Conservation (phyloP, 768 basidiomycete genomes). For the Cystofilobasidium capitatum region DNA sequence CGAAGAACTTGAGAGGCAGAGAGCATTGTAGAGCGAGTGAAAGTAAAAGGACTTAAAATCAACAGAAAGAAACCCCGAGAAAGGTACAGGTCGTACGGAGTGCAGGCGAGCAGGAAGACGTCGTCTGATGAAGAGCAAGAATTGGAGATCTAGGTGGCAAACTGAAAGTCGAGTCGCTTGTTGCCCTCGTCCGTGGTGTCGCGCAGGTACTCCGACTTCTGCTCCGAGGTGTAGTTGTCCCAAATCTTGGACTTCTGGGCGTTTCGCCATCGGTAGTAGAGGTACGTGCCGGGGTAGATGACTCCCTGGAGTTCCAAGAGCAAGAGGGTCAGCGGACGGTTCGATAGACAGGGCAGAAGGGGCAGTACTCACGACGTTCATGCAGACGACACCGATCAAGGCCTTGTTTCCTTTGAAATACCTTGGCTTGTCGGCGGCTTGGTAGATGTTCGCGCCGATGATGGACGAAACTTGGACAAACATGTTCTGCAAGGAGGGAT, state of each 20-base stretch:
- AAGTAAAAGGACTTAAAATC: too few species aligned
- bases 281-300: slow-evolving; percentile 47
- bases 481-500: slow-evolving; percentile 7
- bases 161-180: slow-evolving; percentile 32
- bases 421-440: slow-evolving; percentile 37
- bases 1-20: too few species aligned
- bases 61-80: too few species aligned
- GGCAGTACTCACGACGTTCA: slow-evolving; percentile 44
- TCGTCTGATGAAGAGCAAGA: not conserved
- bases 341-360: not conserved
- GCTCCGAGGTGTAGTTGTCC: slow-evolving; percentile 48
- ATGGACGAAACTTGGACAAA: slow-evolving; percentile 38
- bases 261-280: slow-evolving; percentile 53
- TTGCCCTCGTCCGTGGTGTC: slow-evolving; percentile 50
- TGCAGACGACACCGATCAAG: slow-evolving; percentile 49
- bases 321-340: not conserved
- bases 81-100: too few species aligned
- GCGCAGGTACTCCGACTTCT: slow-evolving; percentile 51
- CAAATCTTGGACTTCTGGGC: slow-evolving; percentile 47
- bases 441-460: slow-evolving; percentile 45
- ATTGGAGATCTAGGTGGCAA: slow-evolving; percentile 5
- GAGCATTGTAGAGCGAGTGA: too few species aligned
- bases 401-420: slow-evolving; percentile 53
- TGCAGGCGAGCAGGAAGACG: too few species aligned
- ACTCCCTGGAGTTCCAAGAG: slow-evolving; percentile 23